Evolutionary conservation across 257 asterid species (phyloP), one percentile per base, ranked within the genome.

Genomic region (Handroanthus guayacan): DNA sequence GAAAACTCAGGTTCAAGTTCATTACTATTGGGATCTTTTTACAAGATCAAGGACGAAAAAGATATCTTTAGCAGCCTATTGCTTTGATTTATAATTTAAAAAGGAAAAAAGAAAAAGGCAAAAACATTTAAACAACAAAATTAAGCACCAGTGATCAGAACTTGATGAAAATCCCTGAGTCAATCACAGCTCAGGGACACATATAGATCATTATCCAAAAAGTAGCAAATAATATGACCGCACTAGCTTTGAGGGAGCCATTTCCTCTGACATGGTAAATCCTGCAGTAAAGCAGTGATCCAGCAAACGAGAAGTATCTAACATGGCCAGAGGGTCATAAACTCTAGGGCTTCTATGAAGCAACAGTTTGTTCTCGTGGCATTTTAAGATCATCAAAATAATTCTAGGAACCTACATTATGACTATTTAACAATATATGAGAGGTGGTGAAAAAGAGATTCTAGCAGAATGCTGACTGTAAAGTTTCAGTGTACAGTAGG

Each of bases 371-470:
- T 48, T 52, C 65, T 20, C 44, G 17, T 20, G 31, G 47, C 61
- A 10, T 45, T 69, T 62, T 39, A 62, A 71, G 60, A 69, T 54
- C 81, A 67, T 16, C 16, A 34, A 56, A 76, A 12, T 44, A 17
- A 16, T 67, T 9, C 9, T 43, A 43, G n/a, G 1, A 16, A 48
- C 48, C 34, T n/a, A 67, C 34, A 5, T 60, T 25, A 69, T 61
- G 67, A 60, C 14, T 31, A 61, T 6, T 44, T 6, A 16, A 45
- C 16, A 54, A 51, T 43, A 54, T 5, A 56, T 17, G 69, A 71
- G 52, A 52, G 38, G n/a, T 55, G 62, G 3, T 36, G n/a, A 41
- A 36, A 10, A 71, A 65, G 31, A 62, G 6, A 39, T 3, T 39
- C 44, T 43, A 50, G 50, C 43, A 69, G 76, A 61, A 70, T 77